Evolutionary conservation across 176 grass and related monocot species (phyloP).

Genomic region (Carex parvula): DNA sequence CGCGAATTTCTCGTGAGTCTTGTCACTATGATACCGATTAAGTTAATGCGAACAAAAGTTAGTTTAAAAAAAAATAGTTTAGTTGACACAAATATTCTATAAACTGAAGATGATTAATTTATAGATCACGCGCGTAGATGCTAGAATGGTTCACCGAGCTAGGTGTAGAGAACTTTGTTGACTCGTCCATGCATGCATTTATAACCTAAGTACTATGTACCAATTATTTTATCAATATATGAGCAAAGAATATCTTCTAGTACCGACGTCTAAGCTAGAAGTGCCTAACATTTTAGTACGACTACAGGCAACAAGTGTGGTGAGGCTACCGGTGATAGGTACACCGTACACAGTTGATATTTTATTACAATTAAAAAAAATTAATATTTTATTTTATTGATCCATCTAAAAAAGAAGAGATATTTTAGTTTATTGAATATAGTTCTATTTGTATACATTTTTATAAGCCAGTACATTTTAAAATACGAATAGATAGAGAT

Average conservation of each 20-base stretch:
- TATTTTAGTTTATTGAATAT: too few relatives aligned
- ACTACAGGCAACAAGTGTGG: neutral
- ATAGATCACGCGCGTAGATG: neutral
- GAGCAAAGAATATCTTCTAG: constrained; percentile 5
- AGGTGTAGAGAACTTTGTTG: neutral
- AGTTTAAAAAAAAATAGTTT: too few relatives aligned
- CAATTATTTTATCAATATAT: neutral
- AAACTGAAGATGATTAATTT: neutral
- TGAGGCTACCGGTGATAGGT: too few relatives aligned
- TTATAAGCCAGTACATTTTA: neutral
- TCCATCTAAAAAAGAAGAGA: too few relatives aligned
- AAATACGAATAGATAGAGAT: neutral
- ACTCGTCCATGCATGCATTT: neutral
- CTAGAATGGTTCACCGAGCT: neutral
- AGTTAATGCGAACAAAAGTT: too few relatives aligned
- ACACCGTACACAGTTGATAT: too few relatives aligned
- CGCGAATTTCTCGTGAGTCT: too few relatives aligned
- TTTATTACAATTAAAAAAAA: too few relatives aligned
- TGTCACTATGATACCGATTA: too few relatives aligned
- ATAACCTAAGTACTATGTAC: constrained; percentile 1
- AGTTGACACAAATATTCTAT: too few relatives aligned
- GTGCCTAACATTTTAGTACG: neutral
- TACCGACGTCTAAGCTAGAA: neutral
- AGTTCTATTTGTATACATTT: neutral
- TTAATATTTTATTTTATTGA: neutral